Evolutionary conservation across 169 alveolate genomes (phyloP), one percentile per base, ranked within the genome.

Genomic region (Eimeria falciformis): DNA sequence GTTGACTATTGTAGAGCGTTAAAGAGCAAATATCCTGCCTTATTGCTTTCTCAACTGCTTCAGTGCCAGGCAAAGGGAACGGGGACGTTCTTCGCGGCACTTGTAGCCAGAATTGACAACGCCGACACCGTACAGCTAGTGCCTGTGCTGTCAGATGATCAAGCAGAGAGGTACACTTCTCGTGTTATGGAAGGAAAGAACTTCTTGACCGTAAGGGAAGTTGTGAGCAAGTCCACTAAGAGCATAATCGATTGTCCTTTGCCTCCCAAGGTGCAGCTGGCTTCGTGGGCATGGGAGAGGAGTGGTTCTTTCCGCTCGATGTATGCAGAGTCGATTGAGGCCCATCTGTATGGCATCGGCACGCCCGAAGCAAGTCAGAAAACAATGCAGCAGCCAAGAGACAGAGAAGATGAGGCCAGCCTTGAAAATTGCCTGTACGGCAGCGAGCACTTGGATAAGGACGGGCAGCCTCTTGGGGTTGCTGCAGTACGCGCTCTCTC

Each of bases 111-210:
- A 21, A 21, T 73, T 73, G 65, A 43, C 11, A 62, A 73, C 23
- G 62, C 65, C 0, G 65, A 73, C n/a, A 43, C 84, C 18, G 84
- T 73, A 9, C 62, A 62, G 23, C 37, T 73, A 40, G 65, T 73
- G 9, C 65, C 84, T 6, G 84, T 73, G n/a, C 53, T 40, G 56
- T 73, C 84, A 4, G 84, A 73, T 62, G 84, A 73, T 6, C 43
- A 37, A 2, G 65, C 45, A 0, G 18, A 40, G 27, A 46, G 3
- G 5, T 27, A 71, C 27, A 9, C 40, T 33, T 7, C 4, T 37
- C 12, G 18, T 18, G 12, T n/a, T n/a, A n/a, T 3, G 7, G 83
- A 33, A 4, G 40, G 83, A 2, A 18, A 5, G 3, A 17, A 0
- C 29, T 12, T 0, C 47, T 0, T 9, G 53, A 71, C 1, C 11